Evolutionary conservation across 106 monocot genomes (phyloP), one percentile per base, ranked within the genome.

Genomic region (Dendrobium nobile): DNA sequence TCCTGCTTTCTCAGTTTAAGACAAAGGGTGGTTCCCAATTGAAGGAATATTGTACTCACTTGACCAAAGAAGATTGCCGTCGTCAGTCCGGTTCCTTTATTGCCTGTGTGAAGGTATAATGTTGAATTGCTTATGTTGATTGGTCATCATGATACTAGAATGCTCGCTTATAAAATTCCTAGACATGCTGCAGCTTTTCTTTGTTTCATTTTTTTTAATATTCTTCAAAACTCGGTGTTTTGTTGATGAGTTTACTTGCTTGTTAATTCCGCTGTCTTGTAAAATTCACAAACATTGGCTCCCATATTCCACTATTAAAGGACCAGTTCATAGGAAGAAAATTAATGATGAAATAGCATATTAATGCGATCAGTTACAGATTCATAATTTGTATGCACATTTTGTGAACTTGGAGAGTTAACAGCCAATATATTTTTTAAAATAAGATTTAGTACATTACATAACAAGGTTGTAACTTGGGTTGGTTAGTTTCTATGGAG

Each of bases 21-120:
- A 91, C 95, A 24, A 99, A 99, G 84, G 95, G 99, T 51, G 95
- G 99, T 73, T 95, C 99, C 42, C 93, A 95, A 78, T 86, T 99
- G 18, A 99, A 93, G 73, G 95, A 95, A 67, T 99, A 99, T 78
- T 99, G 99, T 82, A 81, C 93, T 58, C 87, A 93, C 78, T 82
- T 99, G 80, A 99, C 99, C n/a, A 99, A 95, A 85, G 95, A 99
- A 87, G 99, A 99, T 87, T 99, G 99, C 51, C 88, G 93, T 59
- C 95, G 90, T 51, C 95, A 99, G 75, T 79, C 83, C 65, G 91
- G 93, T 78, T 99, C 99, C 18, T 99, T 86, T 43, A 86, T 93
- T 86, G 95, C 99, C 42, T 95, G 95, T 72, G 91, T 93, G 72
- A 99, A 99, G 99, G 99, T 91, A 70, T 82, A 80, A 78, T 26